Evolutionary conservation across 306 rosid species (phyloP).

Genomic region (Crotalaria pallida): DNA sequence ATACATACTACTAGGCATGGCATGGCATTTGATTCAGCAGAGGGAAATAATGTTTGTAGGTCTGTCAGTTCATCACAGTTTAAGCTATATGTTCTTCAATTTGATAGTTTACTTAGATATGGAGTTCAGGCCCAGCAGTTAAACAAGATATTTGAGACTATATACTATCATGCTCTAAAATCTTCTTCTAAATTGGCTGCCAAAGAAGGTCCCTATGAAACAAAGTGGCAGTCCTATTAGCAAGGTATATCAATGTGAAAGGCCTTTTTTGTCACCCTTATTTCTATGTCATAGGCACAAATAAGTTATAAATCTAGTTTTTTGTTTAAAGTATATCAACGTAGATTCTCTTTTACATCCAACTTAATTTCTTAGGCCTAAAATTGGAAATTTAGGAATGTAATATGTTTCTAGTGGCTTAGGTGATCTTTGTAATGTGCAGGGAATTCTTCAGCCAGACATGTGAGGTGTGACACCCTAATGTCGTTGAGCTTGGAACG

Average conservation of each 20-base stretch:
- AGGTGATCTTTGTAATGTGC: neutral
- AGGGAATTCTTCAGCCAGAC: conserved; percentile 87
- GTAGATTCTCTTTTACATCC: no score
- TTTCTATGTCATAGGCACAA: no score
- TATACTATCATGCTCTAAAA: conserved; percentile 77
- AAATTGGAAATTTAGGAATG: neutral
- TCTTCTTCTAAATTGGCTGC: conserved; percentile 61
- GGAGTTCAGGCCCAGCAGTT: conserved; percentile 74
- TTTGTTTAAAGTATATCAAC: no score
- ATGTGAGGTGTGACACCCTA: conserved; percentile 78
- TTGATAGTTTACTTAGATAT: conserved; percentile 9
- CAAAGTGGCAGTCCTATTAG: conserved; percentile 72
- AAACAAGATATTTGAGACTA: conserved; percentile 87
- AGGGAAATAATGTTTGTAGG: conserved; percentile 40
- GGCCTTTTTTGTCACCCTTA: no score
- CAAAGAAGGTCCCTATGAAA: conserved; percentile 65
- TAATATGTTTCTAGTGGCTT: neutral
- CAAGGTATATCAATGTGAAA: conserved; percentile 41
- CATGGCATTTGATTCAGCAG: conserved; percentile 91
- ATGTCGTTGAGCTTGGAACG: conserved; percentile 67
- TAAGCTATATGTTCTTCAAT: neutral
- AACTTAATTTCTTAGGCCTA: neutral
- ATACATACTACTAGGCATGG: conserved; percentile 87
- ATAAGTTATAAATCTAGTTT: no score
- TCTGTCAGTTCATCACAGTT: neutral